A percentile compares a stretch with the other conserved stretches of the same genome.
phyloP scores from a whole-genome alignment of 1,284 basidiomycete genomes.

The Leccinum subfulvum region DNA sequence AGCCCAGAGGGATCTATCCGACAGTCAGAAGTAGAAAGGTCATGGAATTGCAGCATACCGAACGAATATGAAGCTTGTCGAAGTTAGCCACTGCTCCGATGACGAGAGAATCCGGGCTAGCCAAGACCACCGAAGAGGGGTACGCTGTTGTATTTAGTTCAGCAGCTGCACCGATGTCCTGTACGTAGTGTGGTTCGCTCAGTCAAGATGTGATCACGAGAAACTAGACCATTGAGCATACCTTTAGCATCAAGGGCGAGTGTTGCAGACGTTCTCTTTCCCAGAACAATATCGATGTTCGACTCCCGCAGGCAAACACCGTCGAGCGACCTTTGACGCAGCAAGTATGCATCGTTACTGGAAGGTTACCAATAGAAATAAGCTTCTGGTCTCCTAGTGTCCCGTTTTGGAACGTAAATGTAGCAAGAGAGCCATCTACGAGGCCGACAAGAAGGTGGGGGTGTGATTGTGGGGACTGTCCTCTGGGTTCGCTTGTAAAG shows the following conservation, averaged over 20 bases:
- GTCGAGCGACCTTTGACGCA: slow-evolving; percentile 48
- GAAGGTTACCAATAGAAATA: slow-evolving; percentile 66
- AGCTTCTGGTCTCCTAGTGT: slow-evolving; percentile 54
- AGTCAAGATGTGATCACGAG: slow-evolving; percentile 1
- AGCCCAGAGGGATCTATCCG: slow-evolving; percentile 62
- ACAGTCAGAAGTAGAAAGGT: slow-evolving; percentile 12
- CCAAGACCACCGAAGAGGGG: slow-evolving; percentile 57
- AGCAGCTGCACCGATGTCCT: slow-evolving; percentile 64
- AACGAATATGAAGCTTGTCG: slow-evolving; percentile 80
- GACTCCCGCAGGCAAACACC: slow-evolving; percentile 66
- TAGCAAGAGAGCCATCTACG: slow-evolving; percentile 76
- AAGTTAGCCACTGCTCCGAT: slow-evolving; percentile 69
- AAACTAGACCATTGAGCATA: slow-evolving; percentile 30
- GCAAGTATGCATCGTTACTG: slow-evolving; percentile 59
- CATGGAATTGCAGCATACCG: slow-evolving; percentile 45
- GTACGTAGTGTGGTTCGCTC: background rate
- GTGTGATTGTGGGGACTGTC: slow-evolving; percentile 38
- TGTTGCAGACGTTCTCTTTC: slow-evolving; percentile 63
- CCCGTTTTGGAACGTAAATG: slow-evolving; percentile 47
- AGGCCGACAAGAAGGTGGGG: slow-evolving; percentile 77
- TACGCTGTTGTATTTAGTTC: slow-evolving; percentile 49
- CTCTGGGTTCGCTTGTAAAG: slow-evolving; percentile 45
- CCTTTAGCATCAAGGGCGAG: slow-evolving; percentile 77
- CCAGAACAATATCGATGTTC: slow-evolving; percentile 65
- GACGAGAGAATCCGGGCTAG: slow-evolving; percentile 52